Base-by-base conservation (phyloP, 345 rosid genomes). In the Pugionium cornutum region DNA sequence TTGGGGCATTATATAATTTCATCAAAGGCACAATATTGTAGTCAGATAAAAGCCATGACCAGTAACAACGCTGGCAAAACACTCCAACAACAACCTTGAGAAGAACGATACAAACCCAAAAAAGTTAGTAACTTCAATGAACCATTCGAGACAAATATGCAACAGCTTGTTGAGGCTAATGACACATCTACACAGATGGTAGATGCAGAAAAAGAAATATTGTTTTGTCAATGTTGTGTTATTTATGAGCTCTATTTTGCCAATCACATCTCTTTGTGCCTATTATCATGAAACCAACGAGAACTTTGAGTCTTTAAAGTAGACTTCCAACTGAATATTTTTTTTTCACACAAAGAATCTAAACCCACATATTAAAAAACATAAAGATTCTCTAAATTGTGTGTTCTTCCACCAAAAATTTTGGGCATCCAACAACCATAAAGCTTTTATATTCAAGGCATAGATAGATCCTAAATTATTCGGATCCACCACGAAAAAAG, bases 341-440 rank as follows among this genome's bases (percentile, higher is more conserved):
- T 43, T 39, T 27, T 39, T 27, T 10, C 35, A 56, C 27, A 48
- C 49, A 42, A 49, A 56, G 70, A 64, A 55, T 55, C 52, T 6
- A 64, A 48, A 31, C 65, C 39, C 46, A 51, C 31, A 41, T 43
- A 41, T 62, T 29, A 31, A 59, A 7, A 26, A 34, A 54, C 6
- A 70, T 6, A 39, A 53, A 39, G 65, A 61, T 52, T 28, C 50
- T 9, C 18, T 45, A 36, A 37, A 53, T 6, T 5, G 34, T 26
- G 7, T 46, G 44, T 62, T 39, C 46, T 41, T 64, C 58, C 64
- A 49, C 70, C 76, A 64, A 55, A 48, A 41, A 26, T n/a, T 26
- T 64, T 65, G 27, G 60, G 65, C 47, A 72, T 65, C 54, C 49
- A 56, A 65, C 48, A 58, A 58, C 66, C 40, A 56, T 48, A 5